Base-by-base conservation (phyloP, 768 basidiomycete genomes). In the Suillus alpinus region DNA sequence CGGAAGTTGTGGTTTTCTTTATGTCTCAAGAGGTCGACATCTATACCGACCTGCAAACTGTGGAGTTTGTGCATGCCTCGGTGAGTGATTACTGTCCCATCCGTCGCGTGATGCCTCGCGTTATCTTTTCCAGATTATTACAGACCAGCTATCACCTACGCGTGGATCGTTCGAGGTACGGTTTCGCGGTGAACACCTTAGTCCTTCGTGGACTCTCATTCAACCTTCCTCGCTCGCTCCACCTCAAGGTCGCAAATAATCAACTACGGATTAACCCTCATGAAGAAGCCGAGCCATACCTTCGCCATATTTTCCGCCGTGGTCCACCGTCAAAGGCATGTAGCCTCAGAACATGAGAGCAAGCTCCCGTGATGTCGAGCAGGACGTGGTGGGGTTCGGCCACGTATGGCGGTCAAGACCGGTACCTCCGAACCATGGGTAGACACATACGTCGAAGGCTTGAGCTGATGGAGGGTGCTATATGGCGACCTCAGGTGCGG, bases 1-100 rank as follows among this genome's bases (percentile, higher is more conserved):
- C 82, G 29, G 89, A 93, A 26, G 64, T 93, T 14, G 84, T 96
- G 13, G 92, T 96, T 6, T 93, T 89, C 0, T 95, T 97, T 73
- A 75, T 92, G 39, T 92, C 92, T 1, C 89, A 92, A 65, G 84
- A 94, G 67, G 89, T 95, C 64, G 85, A 94, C 65, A 87, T 86
- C 8, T 95, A 93, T 67, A 91, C 96, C 71, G 93, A 96, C 72
- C 76, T 96, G 16, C 93, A 93, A 67, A 94, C 92, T 0, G 94
- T 95, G n/a, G 89, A 94, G 67, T 90, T 96, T 69, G 85, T 86
- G 2, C 95, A 95, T 70, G 83, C 88, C 10, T 75, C 75, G 57
- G 90, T 86, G 70, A 63, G 77, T 62, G 29, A 61, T 3, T 37
- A 52, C 16, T 46, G 44, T 12, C 10, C n/a, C 8, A 23, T 23